These are phyloP conservation scores for Hypomontagnella monticulosa DNA, from an alignment of 495 filamentous ascomycete genomes.

Conservation along the genomic window DNA sequence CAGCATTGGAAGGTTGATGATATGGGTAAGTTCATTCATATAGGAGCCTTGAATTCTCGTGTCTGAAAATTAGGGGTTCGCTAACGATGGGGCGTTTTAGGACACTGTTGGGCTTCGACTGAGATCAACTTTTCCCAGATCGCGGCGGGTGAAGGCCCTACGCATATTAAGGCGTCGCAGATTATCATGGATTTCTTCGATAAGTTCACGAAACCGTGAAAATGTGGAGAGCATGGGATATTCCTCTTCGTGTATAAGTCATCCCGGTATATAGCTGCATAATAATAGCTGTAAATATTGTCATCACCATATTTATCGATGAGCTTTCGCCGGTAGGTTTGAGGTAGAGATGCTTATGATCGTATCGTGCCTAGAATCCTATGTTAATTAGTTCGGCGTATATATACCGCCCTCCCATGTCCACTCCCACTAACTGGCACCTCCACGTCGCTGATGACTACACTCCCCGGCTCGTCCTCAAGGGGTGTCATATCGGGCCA, in stretches of 20 bases:
- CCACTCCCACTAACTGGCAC: constrained; percentile 48
- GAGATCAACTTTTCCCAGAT: constrained; percentile 50
- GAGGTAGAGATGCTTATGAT: too few relatives aligned
- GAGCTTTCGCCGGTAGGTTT: too few relatives aligned
- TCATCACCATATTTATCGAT: too few relatives aligned
- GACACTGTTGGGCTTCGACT: constrained; percentile 49
- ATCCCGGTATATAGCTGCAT: constrained; percentile 4
- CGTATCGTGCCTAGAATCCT: too few relatives aligned
- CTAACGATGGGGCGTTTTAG: constrained; percentile 26
- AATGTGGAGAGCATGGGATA: background rate
- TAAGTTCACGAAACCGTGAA: constrained; percentile 42
- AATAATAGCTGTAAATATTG: constrained; percentile 19
- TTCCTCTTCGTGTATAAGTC: too few relatives aligned
- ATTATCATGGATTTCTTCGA: constrained; percentile 48
- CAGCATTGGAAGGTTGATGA: constrained; percentile 60
- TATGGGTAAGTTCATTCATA: constrained; percentile 39
- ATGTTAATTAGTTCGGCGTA: background rate
- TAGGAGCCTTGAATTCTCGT: background rate
- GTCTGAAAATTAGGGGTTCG: background rate
- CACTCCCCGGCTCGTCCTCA: constrained; percentile 22
- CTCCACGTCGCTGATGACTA: constrained; percentile 19
- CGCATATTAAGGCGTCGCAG: constrained; percentile 46
- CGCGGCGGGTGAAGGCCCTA: constrained; percentile 41
- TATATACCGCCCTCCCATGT: constrained; percentile 50
- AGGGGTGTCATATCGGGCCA: constrained; percentile 44